Percentiles rank a stretch among this genome's conserved stretches.
phyloP scores from a whole-genome alignment of 2,329 filamentous ascomycete genomes.

The Diaporthe citri region DNA sequence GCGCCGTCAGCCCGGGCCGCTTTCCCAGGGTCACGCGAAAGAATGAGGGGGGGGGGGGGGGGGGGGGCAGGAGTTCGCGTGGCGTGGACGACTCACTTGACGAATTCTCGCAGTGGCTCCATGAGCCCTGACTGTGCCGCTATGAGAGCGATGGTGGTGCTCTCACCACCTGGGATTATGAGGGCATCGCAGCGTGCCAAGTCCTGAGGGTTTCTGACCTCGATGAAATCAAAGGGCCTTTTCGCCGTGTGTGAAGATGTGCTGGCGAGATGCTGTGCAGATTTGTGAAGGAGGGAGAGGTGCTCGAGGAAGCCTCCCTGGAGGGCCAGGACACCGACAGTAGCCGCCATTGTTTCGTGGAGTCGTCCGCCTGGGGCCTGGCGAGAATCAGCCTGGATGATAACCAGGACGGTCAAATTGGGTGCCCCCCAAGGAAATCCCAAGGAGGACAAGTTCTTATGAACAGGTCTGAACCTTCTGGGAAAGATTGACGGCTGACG shows the following conservation, averaged over 20 bases:
- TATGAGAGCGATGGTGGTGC: conserved; percentile 91
- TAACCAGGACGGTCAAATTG: not conserved
- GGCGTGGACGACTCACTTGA: conserved; percentile 74
- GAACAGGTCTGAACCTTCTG: not conserved
- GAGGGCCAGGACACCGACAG: conserved; percentile 77
- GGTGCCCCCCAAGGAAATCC: not conserved
- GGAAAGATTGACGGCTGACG: conserved; percentile 1
- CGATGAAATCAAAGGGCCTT: conserved; percentile 71
- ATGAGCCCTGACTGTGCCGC: conserved; percentile 85
- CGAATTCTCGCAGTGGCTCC: conserved; percentile 87
- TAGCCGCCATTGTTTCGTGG: conserved; percentile 52
- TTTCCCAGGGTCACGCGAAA: not conserved
- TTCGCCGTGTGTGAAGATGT: conserved; percentile 41
- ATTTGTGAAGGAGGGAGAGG: conserved; percentile 78
- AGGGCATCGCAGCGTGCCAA: conserved; percentile 83
- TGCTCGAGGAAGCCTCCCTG: conserved; percentile 97
- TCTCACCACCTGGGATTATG: conserved; percentile 94
- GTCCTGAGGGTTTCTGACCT: conserved; percentile 82
- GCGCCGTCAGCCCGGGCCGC: conserved; percentile 32
- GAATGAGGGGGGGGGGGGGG: not conserved
- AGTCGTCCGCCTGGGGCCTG: not conserved
- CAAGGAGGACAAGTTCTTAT: not conserved
- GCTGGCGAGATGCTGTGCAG: conserved; percentile 64
- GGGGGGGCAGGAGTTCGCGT: no score
- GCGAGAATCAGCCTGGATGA: not conserved